Base-by-base conservation (phyloP, 129 eudicot genomes). In the Pittosporum tobira region DNA sequence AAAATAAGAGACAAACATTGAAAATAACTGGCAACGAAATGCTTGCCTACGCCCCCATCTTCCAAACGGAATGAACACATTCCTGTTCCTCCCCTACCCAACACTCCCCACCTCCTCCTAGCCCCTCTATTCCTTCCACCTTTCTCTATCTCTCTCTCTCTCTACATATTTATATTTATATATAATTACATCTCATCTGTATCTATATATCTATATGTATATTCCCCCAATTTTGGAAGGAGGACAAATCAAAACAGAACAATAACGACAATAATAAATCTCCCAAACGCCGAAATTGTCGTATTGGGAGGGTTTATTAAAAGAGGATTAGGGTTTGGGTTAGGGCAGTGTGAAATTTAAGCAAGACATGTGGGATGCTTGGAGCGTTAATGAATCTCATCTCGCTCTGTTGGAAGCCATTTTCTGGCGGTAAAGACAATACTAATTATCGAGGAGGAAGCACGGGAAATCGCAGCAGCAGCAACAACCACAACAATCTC, bases 331-430 rank as follows among this genome's bases (percentile, higher is more conserved):
- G 42, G 69, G 43, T 55, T 55, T 37, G 23, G 68, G 55, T 56
- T 71, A 51, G 69, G 73, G 77, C 55, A 37, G 37, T 38, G n/a
- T n/a, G n/a, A n/a, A n/a, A n/a, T 60, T 66, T 61, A 65, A 30
- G 76, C 77, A 34, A 72, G 89, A 75, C 77, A 83, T 83, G 85
- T 83, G 82, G 90, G 67, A 79, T 79, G 85, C 71, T 64, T 53
- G 68, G 68, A 56, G 88, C 48, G n/a, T 72, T 78, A 59, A 83
- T 83, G 90, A 79, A 83, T 79, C 79, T 79, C 60, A 65, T 79
- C 49, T 83, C 90, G 25, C 75, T 79, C 27, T 83, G 90, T 48
- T 83, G 80, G 85, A 82, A 74, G 77, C 88, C 88, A 20, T 73
- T 81, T 57, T 49, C 55, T 45, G 77, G 76, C 53, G 56, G 57